Evolutionary conservation across 163 green algal genomes (phyloP).

Genomic region (Chloromonas sp.): DNA sequence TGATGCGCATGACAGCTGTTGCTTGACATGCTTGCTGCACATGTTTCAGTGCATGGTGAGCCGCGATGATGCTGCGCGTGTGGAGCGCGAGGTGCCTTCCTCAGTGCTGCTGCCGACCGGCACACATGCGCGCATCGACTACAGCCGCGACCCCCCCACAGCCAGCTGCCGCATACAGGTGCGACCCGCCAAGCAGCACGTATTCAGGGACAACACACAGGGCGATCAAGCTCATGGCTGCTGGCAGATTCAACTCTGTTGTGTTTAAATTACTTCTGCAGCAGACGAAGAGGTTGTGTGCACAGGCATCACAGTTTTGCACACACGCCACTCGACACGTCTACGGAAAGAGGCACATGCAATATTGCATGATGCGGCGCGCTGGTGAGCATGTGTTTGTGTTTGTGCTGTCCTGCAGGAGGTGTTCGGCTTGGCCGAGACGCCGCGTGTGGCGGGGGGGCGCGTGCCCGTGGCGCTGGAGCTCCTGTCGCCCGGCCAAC

Average conservation of each 20-base stretch:
- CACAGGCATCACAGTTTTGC: too few relatives aligned
- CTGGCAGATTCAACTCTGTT: too few relatives aligned
- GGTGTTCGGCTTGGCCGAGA: constrained; percentile 43
- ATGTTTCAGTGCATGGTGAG: background rate
- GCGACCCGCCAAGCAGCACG: background rate
- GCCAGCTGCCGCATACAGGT: constrained; percentile 27
- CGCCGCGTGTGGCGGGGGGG: constrained; percentile 35
- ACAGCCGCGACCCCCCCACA: constrained; percentile 16
- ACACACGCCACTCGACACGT: too few relatives aligned
- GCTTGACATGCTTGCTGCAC: too few relatives aligned
- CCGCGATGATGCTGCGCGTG: constrained; percentile 1
- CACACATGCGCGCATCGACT: constrained; percentile 30
- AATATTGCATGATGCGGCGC: too few relatives aligned
- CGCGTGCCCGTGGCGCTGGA: constrained; percentile 38
- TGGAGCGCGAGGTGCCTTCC: constrained; percentile 31
- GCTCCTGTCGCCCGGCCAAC: constrained; percentile 34
- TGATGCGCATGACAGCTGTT: too few relatives aligned
- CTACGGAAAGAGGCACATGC: too few relatives aligned
- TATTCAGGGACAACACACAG: background rate
- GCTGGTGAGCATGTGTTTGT: too few relatives aligned
- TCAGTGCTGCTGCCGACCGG: constrained; percentile 38
- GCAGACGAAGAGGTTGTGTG: too few relatives aligned
- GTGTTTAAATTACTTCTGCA: too few relatives aligned
- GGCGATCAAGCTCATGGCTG: background rate
- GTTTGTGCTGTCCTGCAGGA: constrained; percentile 24